These are phyloP conservation scores for Paramecium sonneborni DNA, from an alignment of 73 alveolate genomes.

Conservation along the genomic window DNA sequence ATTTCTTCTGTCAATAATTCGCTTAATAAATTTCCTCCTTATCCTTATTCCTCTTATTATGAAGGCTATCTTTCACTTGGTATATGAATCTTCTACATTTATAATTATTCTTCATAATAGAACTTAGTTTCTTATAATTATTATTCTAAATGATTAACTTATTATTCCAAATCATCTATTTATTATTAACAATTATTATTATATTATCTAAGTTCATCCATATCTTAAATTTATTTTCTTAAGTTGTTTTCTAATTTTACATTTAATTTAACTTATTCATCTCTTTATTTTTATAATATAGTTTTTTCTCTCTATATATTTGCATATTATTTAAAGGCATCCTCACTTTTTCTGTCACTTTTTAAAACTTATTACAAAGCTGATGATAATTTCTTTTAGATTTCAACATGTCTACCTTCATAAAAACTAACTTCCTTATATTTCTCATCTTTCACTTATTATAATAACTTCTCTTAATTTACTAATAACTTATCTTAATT, in stretches of 20 bases:
- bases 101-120: conserved; percentile 25
- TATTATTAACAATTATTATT: background rate
- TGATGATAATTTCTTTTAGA: conserved; percentile 12
- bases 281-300: background rate
- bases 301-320: conserved; percentile 11
- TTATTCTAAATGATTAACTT: background rate
- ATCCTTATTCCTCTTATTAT: conserved; percentile 31
- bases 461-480: background rate
- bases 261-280: conserved; percentile 16
- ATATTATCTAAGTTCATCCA: background rate
- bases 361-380: conserved; percentile 36
- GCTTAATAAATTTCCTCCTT: conserved; percentile 45
- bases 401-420: background rate
- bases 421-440: background rate
- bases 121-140: background rate
- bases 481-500: background rate
- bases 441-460: conserved; percentile 25
- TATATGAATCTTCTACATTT: background rate
- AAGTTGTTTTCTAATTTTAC: background rate
- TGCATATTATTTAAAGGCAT: background rate
- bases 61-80: background rate
- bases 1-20: conserved; percentile 28
- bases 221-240: background rate
- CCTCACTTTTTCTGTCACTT: conserved; percentile 23
- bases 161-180: conserved; percentile 23